These are phyloP conservation scores for Fusarium fracticaudum DNA, from an alignment of 2,329 filamentous ascomycete genomes.

Conservation along the genomic window DNA sequence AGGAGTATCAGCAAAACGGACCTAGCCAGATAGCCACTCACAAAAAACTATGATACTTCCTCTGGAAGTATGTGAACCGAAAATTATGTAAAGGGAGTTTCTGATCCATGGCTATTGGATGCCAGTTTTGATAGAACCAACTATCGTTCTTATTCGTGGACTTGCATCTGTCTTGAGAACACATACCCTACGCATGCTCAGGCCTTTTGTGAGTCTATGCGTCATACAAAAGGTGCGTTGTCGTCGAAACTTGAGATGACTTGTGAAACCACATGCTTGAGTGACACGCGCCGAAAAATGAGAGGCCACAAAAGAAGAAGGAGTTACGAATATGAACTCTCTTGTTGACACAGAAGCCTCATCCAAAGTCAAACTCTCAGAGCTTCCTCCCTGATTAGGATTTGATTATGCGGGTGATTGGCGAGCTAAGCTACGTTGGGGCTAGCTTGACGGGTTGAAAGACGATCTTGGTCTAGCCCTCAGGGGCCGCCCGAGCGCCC, in stretches of 20 bases:
- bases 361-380: not conserved
- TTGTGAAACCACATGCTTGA: not conserved
- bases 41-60: not conserved
- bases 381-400: conserved; percentile 35
- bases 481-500: conserved; percentile 24
- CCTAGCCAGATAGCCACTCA: not conserved
- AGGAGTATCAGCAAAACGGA: not conserved
- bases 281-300: not conserved
- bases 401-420: conserved; percentile 21
- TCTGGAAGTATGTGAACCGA: not conserved
- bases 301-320: not conserved
- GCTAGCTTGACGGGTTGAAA: conserved; percentile 14
- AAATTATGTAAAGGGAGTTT: not conserved
- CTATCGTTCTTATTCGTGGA: not conserved
- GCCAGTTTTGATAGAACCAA: not conserved
- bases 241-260: not conserved
- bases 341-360: not conserved
- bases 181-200: not conserved
- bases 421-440: conserved; percentile 21
- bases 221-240: not conserved
- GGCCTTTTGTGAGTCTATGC: not conserved
- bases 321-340: not conserved
- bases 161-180: not conserved
- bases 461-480: conserved; percentile 36
- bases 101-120: not conserved